A percentile compares a stretch with the other conserved stretches of the same genome.
phyloP scores from a whole-genome alignment of 2,329 filamentous ascomycete genomes.

The Calycina herbarum region DNA sequence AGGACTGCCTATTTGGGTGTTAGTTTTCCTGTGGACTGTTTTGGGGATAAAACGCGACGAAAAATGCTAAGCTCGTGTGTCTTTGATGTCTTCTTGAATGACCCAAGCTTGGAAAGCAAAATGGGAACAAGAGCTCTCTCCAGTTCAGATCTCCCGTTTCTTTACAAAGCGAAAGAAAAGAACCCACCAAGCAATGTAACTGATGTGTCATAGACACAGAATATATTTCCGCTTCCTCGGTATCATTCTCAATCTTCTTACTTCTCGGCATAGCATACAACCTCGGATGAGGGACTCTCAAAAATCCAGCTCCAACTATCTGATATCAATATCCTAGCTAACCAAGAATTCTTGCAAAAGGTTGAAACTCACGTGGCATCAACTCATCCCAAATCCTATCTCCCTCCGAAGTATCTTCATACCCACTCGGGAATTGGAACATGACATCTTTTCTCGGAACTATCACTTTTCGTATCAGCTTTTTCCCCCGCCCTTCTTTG shows the following conservation, averaged over 20 bases:
- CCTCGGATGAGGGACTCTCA: slow-evolving; percentile 32
- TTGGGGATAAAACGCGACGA: too few relatives aligned
- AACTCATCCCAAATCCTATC: slow-evolving; percentile 34
- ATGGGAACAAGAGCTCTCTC: too few relatives aligned
- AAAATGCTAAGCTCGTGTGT: too few relatives aligned
- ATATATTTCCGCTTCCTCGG: slow-evolving; percentile 32
- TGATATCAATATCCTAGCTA: too few relatives aligned
- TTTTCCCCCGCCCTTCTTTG: too few relatives aligned
- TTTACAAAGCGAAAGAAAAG: too few relatives aligned
- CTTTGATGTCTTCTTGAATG: too few relatives aligned
- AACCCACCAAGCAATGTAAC: slow-evolving; percentile 33
- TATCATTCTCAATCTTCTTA: slow-evolving; percentile 28
- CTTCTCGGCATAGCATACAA: slow-evolving; percentile 34
- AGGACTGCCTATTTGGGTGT: slow-evolving; percentile 26
- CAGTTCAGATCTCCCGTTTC: too few relatives aligned
- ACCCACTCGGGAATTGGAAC: slow-evolving; percentile 33
- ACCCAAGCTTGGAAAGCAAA: too few relatives aligned
- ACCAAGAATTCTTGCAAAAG: too few relatives aligned
- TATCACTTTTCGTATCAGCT: too few relatives aligned
- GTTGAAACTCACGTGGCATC: slow-evolving; percentile 34
- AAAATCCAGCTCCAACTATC: slow-evolving; percentile 34
- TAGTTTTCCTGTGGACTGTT: background rate
- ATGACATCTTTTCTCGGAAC: slow-evolving; percentile 28
- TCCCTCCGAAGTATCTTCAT: slow-evolving; percentile 27
- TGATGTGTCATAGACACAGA: slow-evolving; percentile 35